These are phyloP conservation scores for Trichomonas gallinae DNA, from an alignment of 208 protist genomes.

Conservation along the genomic window DNA sequence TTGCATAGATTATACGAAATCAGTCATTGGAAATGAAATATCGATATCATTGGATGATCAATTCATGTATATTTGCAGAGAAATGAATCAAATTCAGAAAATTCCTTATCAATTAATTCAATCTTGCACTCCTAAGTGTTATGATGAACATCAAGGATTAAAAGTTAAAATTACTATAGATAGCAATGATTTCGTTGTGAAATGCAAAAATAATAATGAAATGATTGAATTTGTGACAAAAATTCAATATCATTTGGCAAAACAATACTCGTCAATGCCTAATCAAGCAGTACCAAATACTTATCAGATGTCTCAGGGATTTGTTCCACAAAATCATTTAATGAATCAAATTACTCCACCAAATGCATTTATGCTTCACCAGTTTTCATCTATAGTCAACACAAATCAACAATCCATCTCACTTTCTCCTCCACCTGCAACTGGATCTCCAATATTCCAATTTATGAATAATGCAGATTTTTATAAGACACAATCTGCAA, in stretches of 20 bases:
- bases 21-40: not conserved
- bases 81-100: not conserved
- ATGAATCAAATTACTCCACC: not conserved
- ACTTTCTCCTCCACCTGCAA: not conserved
- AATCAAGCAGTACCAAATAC: not conserved
- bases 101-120: not conserved
- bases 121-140: not conserved
- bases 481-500: not conserved
- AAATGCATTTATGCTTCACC: not conserved
- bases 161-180: not conserved
- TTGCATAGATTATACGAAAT: not conserved
- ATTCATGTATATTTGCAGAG: not conserved
- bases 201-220: not conserved
- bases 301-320: not conserved
- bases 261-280: not conserved
- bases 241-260: not conserved
- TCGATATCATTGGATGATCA: not conserved
- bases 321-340: not conserved
- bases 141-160: not conserved
- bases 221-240: not conserved
- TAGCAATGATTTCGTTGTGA: not conserved
- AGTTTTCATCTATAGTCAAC: not conserved
- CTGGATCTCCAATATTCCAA: not conserved
- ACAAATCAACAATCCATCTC: not conserved
- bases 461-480: not conserved